These are phyloP conservation scores for Leucocoprinus birnbaumii DNA, from an alignment of 768 basidiomycete genomes.

Conservation along the genomic window DNA sequence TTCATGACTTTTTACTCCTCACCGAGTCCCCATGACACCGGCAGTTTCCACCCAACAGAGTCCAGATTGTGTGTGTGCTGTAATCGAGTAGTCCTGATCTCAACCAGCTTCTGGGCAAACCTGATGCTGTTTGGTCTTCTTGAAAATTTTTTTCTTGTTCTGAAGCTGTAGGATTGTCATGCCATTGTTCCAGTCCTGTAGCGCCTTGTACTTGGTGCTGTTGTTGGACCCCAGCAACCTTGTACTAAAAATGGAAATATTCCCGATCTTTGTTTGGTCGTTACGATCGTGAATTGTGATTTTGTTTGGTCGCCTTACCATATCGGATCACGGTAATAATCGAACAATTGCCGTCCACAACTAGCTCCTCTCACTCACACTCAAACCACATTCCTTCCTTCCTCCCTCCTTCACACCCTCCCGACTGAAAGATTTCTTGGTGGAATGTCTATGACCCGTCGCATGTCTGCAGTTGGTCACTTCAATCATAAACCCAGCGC, in stretches of 20 bases:
- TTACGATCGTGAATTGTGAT: neutral
- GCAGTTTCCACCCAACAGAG: too few relatives aligned
- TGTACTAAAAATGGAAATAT: conserved; percentile 7
- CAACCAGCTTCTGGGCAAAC: too few relatives aligned
- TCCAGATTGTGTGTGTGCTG: too few relatives aligned
- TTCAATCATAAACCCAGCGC: conserved; percentile 17
- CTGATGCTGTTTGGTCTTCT: too few relatives aligned
- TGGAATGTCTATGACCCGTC: conserved; percentile 42
- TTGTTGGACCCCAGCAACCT: neutral
- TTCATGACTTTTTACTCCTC: too few relatives aligned
- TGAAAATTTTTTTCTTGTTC: neutral
- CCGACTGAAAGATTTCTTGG: neutral
- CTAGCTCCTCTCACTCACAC: neutral
- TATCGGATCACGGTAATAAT: conserved; percentile 12
- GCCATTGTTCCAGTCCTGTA: conserved; percentile 5
- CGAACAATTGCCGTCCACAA: conserved; percentile 8
- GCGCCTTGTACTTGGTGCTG: neutral
- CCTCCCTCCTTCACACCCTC: neutral
- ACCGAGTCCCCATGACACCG: too few relatives aligned
- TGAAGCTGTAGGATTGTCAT: neutral
- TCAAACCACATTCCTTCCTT: neutral
- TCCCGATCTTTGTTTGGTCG: conserved; percentile 1
- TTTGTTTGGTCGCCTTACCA: conserved; percentile 4
- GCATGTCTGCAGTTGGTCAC: conserved; percentile 34
- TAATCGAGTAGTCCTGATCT: too few relatives aligned